These are phyloP conservation scores for Endoconidiophora polonica DNA, from an alignment of 2,329 filamentous ascomycete species.

Conservation along the genomic window DNA sequence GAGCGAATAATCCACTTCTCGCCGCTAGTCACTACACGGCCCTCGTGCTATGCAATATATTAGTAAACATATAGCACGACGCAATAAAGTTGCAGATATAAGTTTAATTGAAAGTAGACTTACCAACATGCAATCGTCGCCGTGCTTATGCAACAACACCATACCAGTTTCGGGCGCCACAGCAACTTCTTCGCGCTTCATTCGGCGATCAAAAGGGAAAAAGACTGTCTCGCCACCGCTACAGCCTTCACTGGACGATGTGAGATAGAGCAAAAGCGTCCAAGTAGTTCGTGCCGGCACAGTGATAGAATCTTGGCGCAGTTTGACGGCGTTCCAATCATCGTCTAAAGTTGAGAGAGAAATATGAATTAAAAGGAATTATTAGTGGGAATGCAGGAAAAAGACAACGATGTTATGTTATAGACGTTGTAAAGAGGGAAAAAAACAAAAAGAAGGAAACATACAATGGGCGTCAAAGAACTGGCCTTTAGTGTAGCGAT, in stretches of 20 bases:
- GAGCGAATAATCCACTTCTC: slow-evolving; percentile 88
- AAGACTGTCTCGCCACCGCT: slow-evolving; percentile 82
- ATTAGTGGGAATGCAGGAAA: not conserved
- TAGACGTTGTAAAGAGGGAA: slow-evolving; percentile 3
- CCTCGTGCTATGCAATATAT: slow-evolving; percentile 47
- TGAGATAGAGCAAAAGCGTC: slow-evolving; percentile 81
- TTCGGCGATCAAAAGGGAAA: slow-evolving; percentile 51
- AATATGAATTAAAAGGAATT: not conserved
- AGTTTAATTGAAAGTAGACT: slow-evolving; percentile 18
- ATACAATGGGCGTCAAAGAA: slow-evolving; percentile 87
- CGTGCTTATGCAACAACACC: slow-evolving; percentile 74
- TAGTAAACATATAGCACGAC: slow-evolving; percentile 11
- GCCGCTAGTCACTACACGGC: slow-evolving; percentile 57
- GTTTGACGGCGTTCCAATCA: slow-evolving; percentile 58
- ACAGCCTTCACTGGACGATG: slow-evolving; percentile 56
- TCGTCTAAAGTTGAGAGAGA: slow-evolving; percentile 43
- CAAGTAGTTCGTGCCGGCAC: slow-evolving; percentile 54
- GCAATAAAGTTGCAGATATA: not conserved
- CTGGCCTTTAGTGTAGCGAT: slow-evolving; percentile 70
- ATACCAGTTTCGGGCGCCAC: slow-evolving; percentile 69
- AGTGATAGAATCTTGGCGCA: slow-evolving; percentile 24
- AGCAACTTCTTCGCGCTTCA: slow-evolving; percentile 46
- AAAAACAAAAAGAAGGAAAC: slow-evolving; percentile 20
- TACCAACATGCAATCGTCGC: slow-evolving; percentile 68
- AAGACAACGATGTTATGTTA: not conserved